These are phyloP conservation scores for Aspergillus conjunctus DNA, from an alignment of 495 filamentous ascomycete genomes.

Conservation along the genomic window DNA sequence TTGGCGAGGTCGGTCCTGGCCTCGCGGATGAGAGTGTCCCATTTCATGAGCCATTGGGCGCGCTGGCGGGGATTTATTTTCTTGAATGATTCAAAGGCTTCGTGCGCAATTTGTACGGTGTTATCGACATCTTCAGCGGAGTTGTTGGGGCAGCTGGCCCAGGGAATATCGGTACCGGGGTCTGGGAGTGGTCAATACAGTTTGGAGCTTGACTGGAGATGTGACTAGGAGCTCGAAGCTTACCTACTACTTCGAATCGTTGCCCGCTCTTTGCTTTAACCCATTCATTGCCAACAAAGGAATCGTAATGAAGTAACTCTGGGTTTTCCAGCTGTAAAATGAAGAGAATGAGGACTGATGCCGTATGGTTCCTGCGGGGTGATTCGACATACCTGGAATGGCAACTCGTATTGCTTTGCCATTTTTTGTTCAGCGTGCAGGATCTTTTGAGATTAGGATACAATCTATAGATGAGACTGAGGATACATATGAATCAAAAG, in stretches of 20 bases:
- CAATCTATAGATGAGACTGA: background rate
- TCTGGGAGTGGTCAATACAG: slow-evolving; percentile 39
- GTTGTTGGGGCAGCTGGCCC: slow-evolving; percentile 65
- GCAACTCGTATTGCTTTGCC: slow-evolving; percentile 40
- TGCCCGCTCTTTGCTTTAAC: slow-evolving; percentile 61
- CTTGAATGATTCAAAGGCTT: slow-evolving; percentile 62
- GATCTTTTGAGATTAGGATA: background rate
- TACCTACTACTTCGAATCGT: slow-evolving; percentile 68
- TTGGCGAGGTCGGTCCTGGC: slow-evolving; percentile 58
- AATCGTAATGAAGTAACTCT: slow-evolving; percentile 59
- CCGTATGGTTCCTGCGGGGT: too few species aligned
- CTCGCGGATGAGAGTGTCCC: slow-evolving; percentile 54
- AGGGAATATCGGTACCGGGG: slow-evolving; percentile 64
- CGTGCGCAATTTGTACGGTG: slow-evolving; percentile 60
- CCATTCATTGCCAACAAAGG: slow-evolving; percentile 65
- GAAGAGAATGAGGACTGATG: background rate
- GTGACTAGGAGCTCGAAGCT: slow-evolving; percentile 11
- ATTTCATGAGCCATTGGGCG: slow-evolving; percentile 64
- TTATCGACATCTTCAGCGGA: slow-evolving; percentile 60
- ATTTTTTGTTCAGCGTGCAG: slow-evolving; percentile 22
- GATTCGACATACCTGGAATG: slow-evolving; percentile 39
- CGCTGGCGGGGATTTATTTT: slow-evolving; percentile 62
- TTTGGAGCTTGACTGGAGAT: slow-evolving; percentile 1
- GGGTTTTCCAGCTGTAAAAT: slow-evolving; percentile 56
- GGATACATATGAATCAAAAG: background rate